Evolutionary conservation across 305 asterid species (phyloP), one percentile per base, ranked within the genome.

Genomic region (Rubia peregrina): DNA sequence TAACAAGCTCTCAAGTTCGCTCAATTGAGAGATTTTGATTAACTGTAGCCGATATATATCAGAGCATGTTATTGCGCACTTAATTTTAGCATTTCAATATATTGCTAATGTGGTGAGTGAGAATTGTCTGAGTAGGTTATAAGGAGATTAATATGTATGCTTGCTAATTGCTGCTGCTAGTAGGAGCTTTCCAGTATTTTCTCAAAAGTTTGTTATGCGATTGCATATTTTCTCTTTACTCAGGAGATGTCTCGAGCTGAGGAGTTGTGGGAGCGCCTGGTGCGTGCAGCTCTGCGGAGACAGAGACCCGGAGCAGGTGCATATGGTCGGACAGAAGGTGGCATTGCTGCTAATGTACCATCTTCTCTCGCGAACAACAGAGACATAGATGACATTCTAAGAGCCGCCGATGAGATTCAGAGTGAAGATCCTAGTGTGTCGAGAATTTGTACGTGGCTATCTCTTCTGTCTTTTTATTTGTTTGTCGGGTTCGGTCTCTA

Each of bases 361-460:
- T 84, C 99, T 19, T 94, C 99, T 16, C 98, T 94, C 69, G 89
- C 90, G 60, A 89, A 83, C 68, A 83, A 94, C 84, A 82, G 84
- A 81, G 96, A 89, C 80, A 94, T 94, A 76, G 99, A 94, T 71
- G 96, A 88, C 85, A 91, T 94, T 74, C 73, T 94, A 67, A 82
- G 97, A 84, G 95, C 97, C 68, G 99, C 99, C 0, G 99, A 94
- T 69, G 99, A 89, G 79, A 89, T 94, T 77, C 96, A 94, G 79
- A 92, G 84, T n/a, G 96, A 89, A 40, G 93, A 87, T 81, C 96
- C 99, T 13, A 88, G 68, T 81, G 73, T 94, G 75, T 83, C 99
- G 69, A 87, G 97, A 84, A 86, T 94, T 24, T 69, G 97, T 93
- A 88, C n/a, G 90, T 78, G 62, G 36, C 48, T 65, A 33, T 49